phyloP scores from a whole-genome alignment of 331 rosid species.

The Rosa hybrid region DNA sequence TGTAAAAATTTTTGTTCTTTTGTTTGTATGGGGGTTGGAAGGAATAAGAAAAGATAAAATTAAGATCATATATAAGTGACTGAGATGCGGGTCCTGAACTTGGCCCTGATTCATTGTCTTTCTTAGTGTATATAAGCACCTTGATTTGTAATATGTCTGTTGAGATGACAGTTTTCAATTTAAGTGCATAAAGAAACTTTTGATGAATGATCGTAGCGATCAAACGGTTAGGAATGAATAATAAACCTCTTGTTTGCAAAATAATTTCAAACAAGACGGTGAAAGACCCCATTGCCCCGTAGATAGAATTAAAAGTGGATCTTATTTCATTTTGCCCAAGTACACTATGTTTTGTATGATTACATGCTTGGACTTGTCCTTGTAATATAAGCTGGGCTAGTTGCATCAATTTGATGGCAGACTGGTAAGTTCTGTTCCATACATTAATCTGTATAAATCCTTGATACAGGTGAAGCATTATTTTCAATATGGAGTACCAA shows the following conservation, averaged over 20 bases:
- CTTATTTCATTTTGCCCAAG: neutral
- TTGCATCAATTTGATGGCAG: neutral
- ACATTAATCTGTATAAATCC: neutral
- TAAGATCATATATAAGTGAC: neutral
- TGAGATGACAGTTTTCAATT: neutral
- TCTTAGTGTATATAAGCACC: neutral
- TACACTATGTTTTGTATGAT: neutral
- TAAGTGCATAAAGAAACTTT: neutral
- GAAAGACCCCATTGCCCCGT: neutral
- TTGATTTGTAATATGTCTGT: neutral
- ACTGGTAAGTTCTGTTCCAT: neutral
- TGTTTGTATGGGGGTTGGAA: neutral
- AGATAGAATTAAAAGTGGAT: neutral
- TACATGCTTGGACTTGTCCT: neutral
- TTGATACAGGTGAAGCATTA: conserved; percentile 69
- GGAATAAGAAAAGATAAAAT: neutral
- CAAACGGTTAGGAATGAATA: neutral
- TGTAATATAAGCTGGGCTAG: neutral
- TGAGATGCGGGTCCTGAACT: neutral
- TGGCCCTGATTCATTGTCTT: neutral
- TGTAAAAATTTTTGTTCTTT: neutral
- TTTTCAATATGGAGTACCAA: conserved; percentile 57
- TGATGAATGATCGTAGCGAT: neutral
- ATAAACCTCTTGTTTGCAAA: neutral
- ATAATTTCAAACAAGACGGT: neutral